These are phyloP conservation scores for Curvularia spicifera DNA, from an alignment of 2,329 filamentous ascomycete species.

Conservation along the genomic window DNA sequence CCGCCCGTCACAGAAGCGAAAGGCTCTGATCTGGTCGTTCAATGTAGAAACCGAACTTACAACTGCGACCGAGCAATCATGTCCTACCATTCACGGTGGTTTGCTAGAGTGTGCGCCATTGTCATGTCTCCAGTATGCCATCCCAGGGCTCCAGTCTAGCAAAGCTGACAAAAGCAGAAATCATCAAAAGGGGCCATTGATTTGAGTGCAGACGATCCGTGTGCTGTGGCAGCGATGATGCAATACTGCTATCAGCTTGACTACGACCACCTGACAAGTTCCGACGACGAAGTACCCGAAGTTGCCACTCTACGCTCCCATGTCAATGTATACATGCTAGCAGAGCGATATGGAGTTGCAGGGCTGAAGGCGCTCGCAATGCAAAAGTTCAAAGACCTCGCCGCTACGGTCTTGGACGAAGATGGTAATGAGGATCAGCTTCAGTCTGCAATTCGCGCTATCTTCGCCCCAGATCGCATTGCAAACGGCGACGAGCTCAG, in stretches of 20 bases:
- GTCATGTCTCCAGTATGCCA: slow-evolving; percentile 28
- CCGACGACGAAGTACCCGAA: slow-evolving; percentile 27
- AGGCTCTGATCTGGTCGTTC: slow-evolving; percentile 38
- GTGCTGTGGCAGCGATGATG: slow-evolving; percentile 43
- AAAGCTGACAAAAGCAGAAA: slow-evolving; percentile 27
- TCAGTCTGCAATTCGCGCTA: slow-evolving; percentile 32
- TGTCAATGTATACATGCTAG: slow-evolving; percentile 39
- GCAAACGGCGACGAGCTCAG: slow-evolving; percentile 33
- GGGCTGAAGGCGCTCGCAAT: slow-evolving; percentile 34
- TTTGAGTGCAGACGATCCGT: slow-evolving; percentile 40
- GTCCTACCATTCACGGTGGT: slow-evolving; percentile 41
- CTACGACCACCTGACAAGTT: slow-evolving; percentile 33
- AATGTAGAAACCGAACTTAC: slow-evolving; percentile 38
- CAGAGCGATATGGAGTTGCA: slow-evolving; percentile 36
- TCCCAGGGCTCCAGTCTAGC: background rate
- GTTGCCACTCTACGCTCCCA: slow-evolving; percentile 34
- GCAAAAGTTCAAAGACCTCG: slow-evolving; percentile 38
- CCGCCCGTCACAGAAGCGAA: slow-evolving; percentile 21
- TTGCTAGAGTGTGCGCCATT: slow-evolving; percentile 38
- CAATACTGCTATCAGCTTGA: slow-evolving; percentile 44
- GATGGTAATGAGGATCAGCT: slow-evolving; percentile 37
- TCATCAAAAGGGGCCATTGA: slow-evolving; percentile 36
- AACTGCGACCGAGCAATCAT: slow-evolving; percentile 41
- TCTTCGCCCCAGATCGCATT: slow-evolving; percentile 33
- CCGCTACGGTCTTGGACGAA: slow-evolving; percentile 26